These are phyloP conservation scores for Lyophyllum shimeji DNA, from an alignment of 768 basidiomycete species.

Conservation along the genomic window DNA sequence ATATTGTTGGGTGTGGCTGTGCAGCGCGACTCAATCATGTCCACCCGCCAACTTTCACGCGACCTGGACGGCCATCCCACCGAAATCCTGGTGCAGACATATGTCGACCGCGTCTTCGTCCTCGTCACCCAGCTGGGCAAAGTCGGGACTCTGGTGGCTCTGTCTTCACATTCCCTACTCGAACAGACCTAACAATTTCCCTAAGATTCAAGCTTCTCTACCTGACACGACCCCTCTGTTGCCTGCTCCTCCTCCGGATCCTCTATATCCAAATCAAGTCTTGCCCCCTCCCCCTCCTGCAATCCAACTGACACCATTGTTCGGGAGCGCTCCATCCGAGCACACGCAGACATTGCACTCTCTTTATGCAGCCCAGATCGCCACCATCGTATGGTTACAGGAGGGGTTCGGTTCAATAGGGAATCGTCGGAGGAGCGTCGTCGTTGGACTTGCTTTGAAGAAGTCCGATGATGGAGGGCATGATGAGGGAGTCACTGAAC, in stretches of 20 bases:
- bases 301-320: constrained; percentile 71
- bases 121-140: constrained; percentile 89
- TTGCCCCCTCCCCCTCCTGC: constrained; percentile 69
- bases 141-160: constrained; percentile 78
- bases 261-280: constrained; percentile 30
- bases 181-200: constrained; percentile 2
- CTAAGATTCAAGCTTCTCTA: constrained; percentile 78
- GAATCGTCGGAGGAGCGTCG: constrained; percentile 52
- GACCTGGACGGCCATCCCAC: constrained; percentile 59
- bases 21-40: constrained; percentile 19
- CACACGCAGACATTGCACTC: constrained; percentile 72
- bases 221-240: constrained; percentile 61
- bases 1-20: constrained; percentile 11
- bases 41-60: constrained; percentile 50
- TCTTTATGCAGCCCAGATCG: constrained; percentile 84
- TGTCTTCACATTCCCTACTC: constrained; percentile 2
- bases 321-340: constrained; percentile 73
- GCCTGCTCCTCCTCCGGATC: constrained; percentile 35
- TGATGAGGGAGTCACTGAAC: constrained; percentile 29
- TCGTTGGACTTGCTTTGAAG: constrained; percentile 74
- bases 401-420: constrained; percentile 40
- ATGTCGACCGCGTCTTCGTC: constrained; percentile 79
- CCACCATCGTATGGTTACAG: constrained; percentile 76
- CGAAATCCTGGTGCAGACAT: constrained; percentile 76
- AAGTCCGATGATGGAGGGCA: constrained; percentile 30